Evolutionary conservation across 345 rosid genomes (phyloP), one percentile per base, ranked within the genome.

Genomic region (Eucalyptus regnans): DNA sequence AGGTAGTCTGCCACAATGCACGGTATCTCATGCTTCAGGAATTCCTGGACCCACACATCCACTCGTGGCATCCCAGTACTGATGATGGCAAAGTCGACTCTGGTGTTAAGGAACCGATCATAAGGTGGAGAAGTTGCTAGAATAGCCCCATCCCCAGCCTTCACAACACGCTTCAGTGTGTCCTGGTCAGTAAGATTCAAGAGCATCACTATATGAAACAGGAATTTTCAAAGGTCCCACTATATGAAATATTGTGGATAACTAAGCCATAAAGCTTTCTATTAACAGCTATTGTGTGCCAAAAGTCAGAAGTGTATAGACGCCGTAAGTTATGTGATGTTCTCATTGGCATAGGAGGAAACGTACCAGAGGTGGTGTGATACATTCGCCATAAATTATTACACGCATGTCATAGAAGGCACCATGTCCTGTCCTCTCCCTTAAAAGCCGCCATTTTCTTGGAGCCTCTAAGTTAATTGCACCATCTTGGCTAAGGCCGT

Each of bases 61-160:
- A 89, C 95, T 12, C 90, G 90, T 16, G 98, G 94, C 92, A 94
- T 95, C 50, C 98, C 98, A 4, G 99, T 96, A 89, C 98, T 96
- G 87, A 97, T 90, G 68, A 98, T 86, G 5, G 98, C 99, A 31
- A 93, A 98, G 93, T 97, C 97, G 7, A 96, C 95, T 85, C 95
- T 95, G 66, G 95, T 90, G 58, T 94, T 90, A 51, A 98, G 94
- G 92, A 95, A 95, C n/a, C 97, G 96, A 13, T 92, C 93, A 90
- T 98, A 98, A 80, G 99, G 99, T 29, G 99, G 99, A 88, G 98
- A 97, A 27, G 99, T 97, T 88, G 99, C 99, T 90, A 98, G 89
- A 89, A 98, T 93, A 4, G 94, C 92, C 90, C 99, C 99, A 88
- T 94, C 99, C 85, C 99, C 99, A 31, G 99, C 97, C 93, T 98